These are phyloP conservation scores for Terfezia boudieri DNA, from an alignment of 495 filamentous ascomycete genomes.

Conservation along the genomic window DNA sequence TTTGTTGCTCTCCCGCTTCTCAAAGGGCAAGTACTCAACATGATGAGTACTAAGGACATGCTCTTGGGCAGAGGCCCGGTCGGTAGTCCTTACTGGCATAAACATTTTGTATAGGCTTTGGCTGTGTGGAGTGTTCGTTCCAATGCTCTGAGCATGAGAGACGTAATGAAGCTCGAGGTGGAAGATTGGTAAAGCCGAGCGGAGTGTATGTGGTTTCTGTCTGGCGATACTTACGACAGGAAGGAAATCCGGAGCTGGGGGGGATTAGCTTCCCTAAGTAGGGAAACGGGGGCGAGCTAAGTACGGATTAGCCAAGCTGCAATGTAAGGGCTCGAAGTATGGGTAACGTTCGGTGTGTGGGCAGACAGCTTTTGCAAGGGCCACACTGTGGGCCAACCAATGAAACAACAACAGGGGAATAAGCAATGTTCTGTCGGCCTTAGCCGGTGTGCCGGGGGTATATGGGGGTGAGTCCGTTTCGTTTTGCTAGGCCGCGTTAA, in stretches of 20 bases:
- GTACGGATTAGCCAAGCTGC: neutral
- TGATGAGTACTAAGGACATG: neutral
- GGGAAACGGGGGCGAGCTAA: neutral
- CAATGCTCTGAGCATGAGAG: neutral
- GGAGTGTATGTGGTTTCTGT: neutral
- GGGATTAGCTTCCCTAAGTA: neutral
- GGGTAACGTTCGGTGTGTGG: neutral
- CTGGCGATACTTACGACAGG: no score
- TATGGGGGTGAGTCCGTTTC: no score
- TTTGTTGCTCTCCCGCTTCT: neutral
- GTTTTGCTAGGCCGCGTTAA: no score
- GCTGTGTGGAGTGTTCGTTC: neutral
- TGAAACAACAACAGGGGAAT: no score
- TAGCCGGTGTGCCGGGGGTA: no score
- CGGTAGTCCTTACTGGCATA: neutral
- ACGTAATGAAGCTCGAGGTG: neutral
- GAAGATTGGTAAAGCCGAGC: neutral
- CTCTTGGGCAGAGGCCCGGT: neutral
- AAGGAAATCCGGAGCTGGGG: no score
- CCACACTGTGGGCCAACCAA: no score
- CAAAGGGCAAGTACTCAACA: neutral
- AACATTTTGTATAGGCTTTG: neutral
- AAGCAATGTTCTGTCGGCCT: no score
- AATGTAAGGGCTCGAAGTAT: neutral
- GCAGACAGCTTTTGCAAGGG: no score